Evolutionary conservation across 768 basidiomycete genomes (phyloP), one percentile per base, ranked within the genome.

Genomic region (Amanita fuliginea): DNA sequence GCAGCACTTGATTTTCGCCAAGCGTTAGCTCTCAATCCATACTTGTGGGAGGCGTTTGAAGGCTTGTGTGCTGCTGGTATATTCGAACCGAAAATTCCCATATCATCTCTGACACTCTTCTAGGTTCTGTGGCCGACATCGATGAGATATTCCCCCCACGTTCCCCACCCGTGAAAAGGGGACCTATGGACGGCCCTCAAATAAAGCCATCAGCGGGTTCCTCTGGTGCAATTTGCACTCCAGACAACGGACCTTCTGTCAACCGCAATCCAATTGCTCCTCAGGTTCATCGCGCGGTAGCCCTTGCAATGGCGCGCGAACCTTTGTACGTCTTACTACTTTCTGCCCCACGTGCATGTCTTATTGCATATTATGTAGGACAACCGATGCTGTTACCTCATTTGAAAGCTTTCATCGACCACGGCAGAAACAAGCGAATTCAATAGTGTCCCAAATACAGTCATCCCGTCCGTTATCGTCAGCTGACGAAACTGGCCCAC

Each of bases 41-140:
- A 88, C 61, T 66, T 93, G 47, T 95, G 91, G 91, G 92, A 96
- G 62, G 92, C 92, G 4, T 86, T 92, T 58, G 88, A 92, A 59
- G 91, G 88, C 0, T 64, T 96, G 30, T 95, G 92, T 62, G 66
- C 74, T 26, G 66, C 89, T 40, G 92, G 93, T 86, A 57, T 46
- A 72, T 66, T 53, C n/a, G 47, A 32, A 47, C 32, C 30, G 50
- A 45, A 33, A 47, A 42, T 19, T n/a, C 26, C 53, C 32, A 51
- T 48, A 34, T 53, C 24, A 45, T 51, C 59, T 41, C 41, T 51
- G 51, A 44, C 47, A 36, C 48, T 30, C 43, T 44, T 49, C 26
- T 53, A 91, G 88, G 87, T 49, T 67, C 76, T 46, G 72, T 80
- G 47, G 81, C 84, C 39, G 78, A 83, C 47, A 71, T 90, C 55